These are phyloP conservation scores for Sporisorium graminicola DNA, from an alignment of 1,284 basidiomycete species.

Conservation along the genomic window DNA sequence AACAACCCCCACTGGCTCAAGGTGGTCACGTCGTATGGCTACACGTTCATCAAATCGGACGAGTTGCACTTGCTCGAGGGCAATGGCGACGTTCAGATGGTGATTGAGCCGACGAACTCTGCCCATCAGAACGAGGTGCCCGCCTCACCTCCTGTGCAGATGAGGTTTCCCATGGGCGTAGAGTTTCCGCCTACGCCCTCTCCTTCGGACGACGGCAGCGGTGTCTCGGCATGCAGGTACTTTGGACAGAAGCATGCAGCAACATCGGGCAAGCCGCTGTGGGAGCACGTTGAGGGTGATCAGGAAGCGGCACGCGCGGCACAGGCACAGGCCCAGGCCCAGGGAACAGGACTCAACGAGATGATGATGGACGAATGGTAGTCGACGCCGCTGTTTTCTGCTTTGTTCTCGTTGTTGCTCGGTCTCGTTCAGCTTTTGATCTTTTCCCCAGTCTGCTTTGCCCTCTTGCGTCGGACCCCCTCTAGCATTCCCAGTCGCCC, in stretches of 20 bases:
- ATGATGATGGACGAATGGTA: constrained; percentile 57
- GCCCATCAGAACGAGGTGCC: constrained; percentile 39
- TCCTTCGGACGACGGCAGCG: constrained; percentile 44
- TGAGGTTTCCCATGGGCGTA: constrained; percentile 42
- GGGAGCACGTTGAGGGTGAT: constrained; percentile 51
- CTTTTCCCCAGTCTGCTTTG: not conserved
- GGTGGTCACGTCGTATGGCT: constrained; percentile 51
- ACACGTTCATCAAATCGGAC: constrained; percentile 50
- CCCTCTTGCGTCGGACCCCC: not conserved
- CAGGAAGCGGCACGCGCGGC: constrained; percentile 22
- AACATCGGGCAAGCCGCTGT: constrained; percentile 23
- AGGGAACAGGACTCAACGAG: constrained; percentile 31
- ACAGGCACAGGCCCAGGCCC: not conserved
- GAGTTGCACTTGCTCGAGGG: constrained; percentile 46
- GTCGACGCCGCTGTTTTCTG: not conserved
- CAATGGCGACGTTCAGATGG: constrained; percentile 50
- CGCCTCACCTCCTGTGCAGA: constrained; percentile 35
- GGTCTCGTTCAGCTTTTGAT: not conserved
- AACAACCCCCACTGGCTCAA: constrained; percentile 50
- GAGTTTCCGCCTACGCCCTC: constrained; percentile 50
- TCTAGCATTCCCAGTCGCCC: not conserved
- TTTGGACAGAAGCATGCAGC: constrained; percentile 26
- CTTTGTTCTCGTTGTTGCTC: constrained; percentile 2
- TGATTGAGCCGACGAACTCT: constrained; percentile 31
- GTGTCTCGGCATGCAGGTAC: constrained; percentile 19